Base-by-base conservation (phyloP, 2,329 filamentous ascomycete genomes). In the Neurospora crassa region DNA sequence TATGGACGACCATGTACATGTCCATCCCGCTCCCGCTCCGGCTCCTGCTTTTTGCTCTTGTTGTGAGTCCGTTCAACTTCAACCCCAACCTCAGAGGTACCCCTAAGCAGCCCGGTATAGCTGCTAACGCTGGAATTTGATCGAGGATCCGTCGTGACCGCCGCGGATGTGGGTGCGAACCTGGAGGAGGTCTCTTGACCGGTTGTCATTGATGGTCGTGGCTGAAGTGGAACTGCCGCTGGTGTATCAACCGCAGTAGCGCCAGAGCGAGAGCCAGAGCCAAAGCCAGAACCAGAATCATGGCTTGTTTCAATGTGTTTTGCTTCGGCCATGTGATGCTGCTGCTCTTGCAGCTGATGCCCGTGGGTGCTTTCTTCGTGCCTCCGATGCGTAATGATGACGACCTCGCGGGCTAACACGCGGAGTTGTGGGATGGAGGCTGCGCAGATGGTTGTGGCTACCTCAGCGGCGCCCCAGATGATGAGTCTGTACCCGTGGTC, bases 391-490 rank as follows among this genome's bases (percentile, higher is more conserved):
- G 69, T 71, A 16, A 45, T 68, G 18, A 45, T 68, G 14, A 68
- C 59, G 40, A 74, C 74, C 75, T 76, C 78, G 75, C 80, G 77
- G 67, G 79, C 70, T 5, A 79, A 73, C 3, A 76, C 76, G 16
- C 78, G 77, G n/a, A 80, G 71, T 10, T 80, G 75, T 3, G 74
- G 79, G 37, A 81, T 77, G 14, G 79, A 80, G 1, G 78, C 76
- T 5, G 78, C 79, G 74, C 80, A 78, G 67, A 81, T 80, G 14
- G 79, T 80, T 18, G 79, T 78, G 47, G 78, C 77, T 5, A 77
- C 77, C 72, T 81, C 79, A 11, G 77, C 78, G 16, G 75, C 74
- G 40, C 77, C 77, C 76, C 76, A 79, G 29, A 77, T 74, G 0
- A 72, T 68, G 7, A 79, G 75, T 41, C 68, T 67, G 45, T 72